Evolutionary conservation across 2,329 filamentous ascomycete genomes (phyloP).

Genomic region (Cercospora sp.): DNA sequence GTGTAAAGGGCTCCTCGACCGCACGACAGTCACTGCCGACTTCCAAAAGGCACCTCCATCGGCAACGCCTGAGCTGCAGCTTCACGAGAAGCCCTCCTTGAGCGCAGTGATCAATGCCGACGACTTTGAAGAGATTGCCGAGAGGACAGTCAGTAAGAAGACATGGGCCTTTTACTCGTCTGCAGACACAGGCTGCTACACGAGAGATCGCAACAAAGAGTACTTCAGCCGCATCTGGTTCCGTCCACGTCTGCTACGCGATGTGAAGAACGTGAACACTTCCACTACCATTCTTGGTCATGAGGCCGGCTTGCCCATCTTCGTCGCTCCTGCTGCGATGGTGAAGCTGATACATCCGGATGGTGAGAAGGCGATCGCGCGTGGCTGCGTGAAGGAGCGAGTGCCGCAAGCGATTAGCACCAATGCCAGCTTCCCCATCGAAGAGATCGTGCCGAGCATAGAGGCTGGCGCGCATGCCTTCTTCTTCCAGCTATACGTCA

Average conservation of each 20-base stretch:
- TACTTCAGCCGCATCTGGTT: conserved; percentile 50
- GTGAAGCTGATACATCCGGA: conserved; percentile 41
- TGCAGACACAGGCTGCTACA: conserved; percentile 53
- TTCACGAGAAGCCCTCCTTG: conserved; percentile 47
- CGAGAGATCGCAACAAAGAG: conserved; percentile 45
- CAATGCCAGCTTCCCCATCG: conserved; percentile 38
- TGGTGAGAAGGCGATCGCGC: conserved; percentile 42
- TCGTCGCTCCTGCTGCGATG: conserved; percentile 42
- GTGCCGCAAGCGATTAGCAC: conserved; percentile 37
- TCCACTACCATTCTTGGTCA: conserved; percentile 40
- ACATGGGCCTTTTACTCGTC: conserved; percentile 52
- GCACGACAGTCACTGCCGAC: conserved; percentile 30
- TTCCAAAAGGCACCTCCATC: conserved; percentile 36
- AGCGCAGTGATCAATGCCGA: conserved; percentile 50
- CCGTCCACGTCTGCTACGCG: conserved; percentile 48
- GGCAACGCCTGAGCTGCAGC: conserved; percentile 34
- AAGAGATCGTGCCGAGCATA: conserved; percentile 34
- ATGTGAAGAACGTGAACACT: conserved; percentile 41
- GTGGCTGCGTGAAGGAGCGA: conserved; percentile 31
- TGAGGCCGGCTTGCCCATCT: conserved; percentile 39
- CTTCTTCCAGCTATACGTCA: conserved; percentile 65
- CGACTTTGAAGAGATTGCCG: conserved; percentile 48
- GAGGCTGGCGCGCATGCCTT: conserved; percentile 36
- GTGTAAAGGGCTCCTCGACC: conserved; percentile 40
- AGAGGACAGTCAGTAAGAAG: conserved; percentile 40